Base-by-base conservation (phyloP, 1,139 yeast species). In the Geotrichum aggregatum region DNA sequence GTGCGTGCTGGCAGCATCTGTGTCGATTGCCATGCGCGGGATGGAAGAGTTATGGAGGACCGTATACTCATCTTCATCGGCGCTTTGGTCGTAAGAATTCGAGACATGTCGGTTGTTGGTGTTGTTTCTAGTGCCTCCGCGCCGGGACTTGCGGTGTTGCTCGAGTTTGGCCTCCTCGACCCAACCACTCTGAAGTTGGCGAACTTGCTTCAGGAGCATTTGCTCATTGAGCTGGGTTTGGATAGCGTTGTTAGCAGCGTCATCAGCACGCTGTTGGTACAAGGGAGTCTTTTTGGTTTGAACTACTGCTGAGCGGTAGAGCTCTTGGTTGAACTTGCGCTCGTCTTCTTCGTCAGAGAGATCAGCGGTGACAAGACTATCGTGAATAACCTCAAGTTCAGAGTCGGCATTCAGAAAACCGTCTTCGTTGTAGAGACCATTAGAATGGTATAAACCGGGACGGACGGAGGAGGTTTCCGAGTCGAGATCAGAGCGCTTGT, bases 331-430 rank as follows among this genome's bases (percentile, higher is more conserved):
- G 35, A 40, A 48, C 18, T 49, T 33, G 10, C 38, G 51, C 38
- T 47, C 52, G 33, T 46, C 49, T 13, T 46, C 49, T 26, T 46
- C 40, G 49, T 46, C 49, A 2, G 44, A 38, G 8, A 46, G 35
- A 26, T 46, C 49, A 1, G 49, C 58, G 16, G 57, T 57, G 24
- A 58, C 58, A 24, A 60, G 48, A 13, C 61, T 52, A 52, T 62
- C 65, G 47, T 62, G 65, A 43, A 60, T 61, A 43, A 62, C 51
- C 36, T 56, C 54, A 26, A 62, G 55, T 38, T 59, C 59, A 4
- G 64, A 60, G 47, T 63, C 66, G 38, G 58, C 53, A 33, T 57
- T 58, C 43, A 57, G 39, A 41, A 51, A 49, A 11, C 61, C 61
- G 28, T 61, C 63, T 14, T 50, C 59, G 26, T 33, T 36, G 36